Conservation (phyloP, 2,329 filamentous ascomycete species). For the Cercospora beticola region DNA sequence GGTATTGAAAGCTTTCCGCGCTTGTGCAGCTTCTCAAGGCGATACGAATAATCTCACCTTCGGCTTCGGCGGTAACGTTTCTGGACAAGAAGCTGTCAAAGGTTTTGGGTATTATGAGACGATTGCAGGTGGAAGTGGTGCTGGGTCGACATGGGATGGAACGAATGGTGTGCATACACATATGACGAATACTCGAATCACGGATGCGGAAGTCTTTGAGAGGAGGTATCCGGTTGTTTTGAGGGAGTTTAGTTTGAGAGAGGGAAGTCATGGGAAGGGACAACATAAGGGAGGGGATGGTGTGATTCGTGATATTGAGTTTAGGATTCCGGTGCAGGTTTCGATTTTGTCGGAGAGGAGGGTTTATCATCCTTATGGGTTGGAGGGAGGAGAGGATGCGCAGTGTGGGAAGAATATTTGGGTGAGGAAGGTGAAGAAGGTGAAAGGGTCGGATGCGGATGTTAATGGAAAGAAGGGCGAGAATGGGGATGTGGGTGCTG, state of each 20-base stretch:
- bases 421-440: slow-evolving; percentile 65
- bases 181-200: slow-evolving; percentile 85
- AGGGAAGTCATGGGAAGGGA: slow-evolving; percentile 63
- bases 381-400: slow-evolving; percentile 78
- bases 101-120: slow-evolving; percentile 89
- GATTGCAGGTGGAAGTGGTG: slow-evolving; percentile 74
- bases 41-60: slow-evolving; percentile 85
- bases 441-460: slow-evolving; percentile 36
- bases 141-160: slow-evolving; percentile 70
- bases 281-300: slow-evolving; percentile 72
- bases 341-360: slow-evolving; percentile 76
- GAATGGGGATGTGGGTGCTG: slow-evolving; percentile 16
- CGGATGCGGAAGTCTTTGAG: slow-evolving; percentile 77
- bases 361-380: slow-evolving; percentile 75
- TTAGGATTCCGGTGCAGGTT: slow-evolving; percentile 73
- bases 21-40: slow-evolving; percentile 76
- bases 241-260: slow-evolving; percentile 65
- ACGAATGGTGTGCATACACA: slow-evolving; percentile 76
- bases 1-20: slow-evolving; percentile 75
- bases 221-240: slow-evolving; percentile 73
- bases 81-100: slow-evolving; percentile 59
- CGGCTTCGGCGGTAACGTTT: slow-evolving; percentile 69
- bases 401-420: slow-evolving; percentile 81
- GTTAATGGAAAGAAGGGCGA: slow-evolving; percentile 19
- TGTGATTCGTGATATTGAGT: slow-evolving; percentile 76